phyloP scores from a whole-genome alignment of 768 basidiomycete genomes.

The Leucosporidium yakuticum region DNA sequence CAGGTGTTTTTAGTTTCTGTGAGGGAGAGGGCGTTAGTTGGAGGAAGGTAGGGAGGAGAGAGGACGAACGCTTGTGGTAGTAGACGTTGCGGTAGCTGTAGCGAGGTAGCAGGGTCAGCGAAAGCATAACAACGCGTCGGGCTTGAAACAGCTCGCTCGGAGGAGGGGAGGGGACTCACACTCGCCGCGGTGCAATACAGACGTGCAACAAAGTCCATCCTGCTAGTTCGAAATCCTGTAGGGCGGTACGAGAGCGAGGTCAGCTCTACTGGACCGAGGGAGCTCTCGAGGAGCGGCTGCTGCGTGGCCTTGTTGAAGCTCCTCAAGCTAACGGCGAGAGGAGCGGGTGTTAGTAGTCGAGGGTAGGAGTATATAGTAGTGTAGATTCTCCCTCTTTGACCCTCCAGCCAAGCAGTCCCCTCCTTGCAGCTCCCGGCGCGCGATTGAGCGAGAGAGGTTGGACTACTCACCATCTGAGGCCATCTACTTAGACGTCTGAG shows the following conservation, averaged over 20 bases:
- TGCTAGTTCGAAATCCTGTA: conserved; percentile 90
- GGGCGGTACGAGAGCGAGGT: neutral
- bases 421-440: neutral
- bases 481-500: conserved; percentile 13
- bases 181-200: conserved; percentile 83
- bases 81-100: conserved; percentile 88
- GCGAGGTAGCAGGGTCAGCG: neutral
- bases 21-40: neutral
- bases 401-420: neutral
- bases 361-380: no score
- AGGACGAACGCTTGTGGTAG: conserved; percentile 79
- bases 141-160: neutral
- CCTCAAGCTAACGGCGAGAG: no score
- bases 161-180: conserved; percentile 52
- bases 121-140: neutral
- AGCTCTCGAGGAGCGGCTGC: neutral
- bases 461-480: conserved; percentile 19
- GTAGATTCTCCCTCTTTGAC: no score
- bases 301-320: neutral
- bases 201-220: conserved; percentile 94
- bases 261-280: neutral
- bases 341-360: no score
- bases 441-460: neutral
- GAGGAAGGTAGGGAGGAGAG: neutral
- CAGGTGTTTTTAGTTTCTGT: conserved; percentile 96